Conservation (phyloP, 306 rosid genomes). For the Styphnolobium japonicum region DNA sequence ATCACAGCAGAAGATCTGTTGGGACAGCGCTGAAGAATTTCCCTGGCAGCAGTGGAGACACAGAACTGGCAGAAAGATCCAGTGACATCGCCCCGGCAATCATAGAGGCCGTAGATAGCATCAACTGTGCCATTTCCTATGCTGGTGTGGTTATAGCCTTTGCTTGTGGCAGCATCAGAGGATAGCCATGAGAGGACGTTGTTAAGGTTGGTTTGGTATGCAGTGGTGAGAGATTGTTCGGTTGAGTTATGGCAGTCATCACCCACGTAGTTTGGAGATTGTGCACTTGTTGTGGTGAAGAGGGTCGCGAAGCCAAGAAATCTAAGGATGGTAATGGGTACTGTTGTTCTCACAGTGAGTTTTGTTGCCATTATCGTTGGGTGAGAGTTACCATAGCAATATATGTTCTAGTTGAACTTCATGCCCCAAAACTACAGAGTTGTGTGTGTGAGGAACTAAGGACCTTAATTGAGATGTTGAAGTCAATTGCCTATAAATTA, state of each 20-base stretch:
- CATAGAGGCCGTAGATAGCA: slow-evolving; percentile 34
- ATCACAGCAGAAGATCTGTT: slow-evolving; percentile 23
- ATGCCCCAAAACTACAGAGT: background rate
- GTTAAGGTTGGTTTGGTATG: slow-evolving; percentile 33
- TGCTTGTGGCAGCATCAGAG: slow-evolving; percentile 20
- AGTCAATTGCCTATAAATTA: background rate
- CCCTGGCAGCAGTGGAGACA: slow-evolving; percentile 29
- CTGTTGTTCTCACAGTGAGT: background rate
- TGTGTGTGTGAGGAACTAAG: background rate
- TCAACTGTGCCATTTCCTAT: slow-evolving; percentile 1
- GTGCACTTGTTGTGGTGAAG: slow-evolving; percentile 6
- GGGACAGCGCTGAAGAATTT: slow-evolving; percentile 20
- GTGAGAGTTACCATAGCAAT: background rate
- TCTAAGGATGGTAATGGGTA: background rate
- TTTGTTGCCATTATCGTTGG: background rate
- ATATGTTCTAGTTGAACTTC: background rate
- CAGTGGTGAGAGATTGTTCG: background rate
- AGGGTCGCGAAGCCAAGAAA: slow-evolving; percentile 8
- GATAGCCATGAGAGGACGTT: slow-evolving; percentile 9
- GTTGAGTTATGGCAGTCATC: slow-evolving; percentile 31
- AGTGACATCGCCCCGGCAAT: slow-evolving; percentile 37
- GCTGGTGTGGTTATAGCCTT: slow-evolving; percentile 28
- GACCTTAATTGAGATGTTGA: background rate
- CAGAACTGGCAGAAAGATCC: slow-evolving; percentile 37
- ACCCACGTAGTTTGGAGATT: slow-evolving; percentile 24